Evolutionary conservation across 2,329 filamentous ascomycete genomes (phyloP).

Genomic region (Anisogramma anomala): DNA sequence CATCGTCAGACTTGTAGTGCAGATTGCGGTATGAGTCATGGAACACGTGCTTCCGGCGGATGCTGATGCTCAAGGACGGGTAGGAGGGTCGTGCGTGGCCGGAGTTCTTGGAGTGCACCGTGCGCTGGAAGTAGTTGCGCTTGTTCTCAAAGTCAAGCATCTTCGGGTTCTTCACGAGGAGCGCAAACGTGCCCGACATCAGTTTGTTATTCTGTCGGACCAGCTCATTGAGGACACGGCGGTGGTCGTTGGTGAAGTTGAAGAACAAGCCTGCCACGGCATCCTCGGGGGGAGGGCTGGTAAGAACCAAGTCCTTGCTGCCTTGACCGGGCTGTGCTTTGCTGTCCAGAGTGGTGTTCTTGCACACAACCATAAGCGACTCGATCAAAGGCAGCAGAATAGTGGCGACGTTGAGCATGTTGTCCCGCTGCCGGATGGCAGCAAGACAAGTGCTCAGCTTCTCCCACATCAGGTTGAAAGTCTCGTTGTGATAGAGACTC

Average conservation of each 20-base stretch:
- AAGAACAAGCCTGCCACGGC: conserved; percentile 89
- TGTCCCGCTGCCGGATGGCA: conserved; percentile 81
- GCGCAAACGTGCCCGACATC: conserved; percentile 95
- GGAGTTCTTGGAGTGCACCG: conserved; percentile 62
- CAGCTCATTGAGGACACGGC: conserved; percentile 94
- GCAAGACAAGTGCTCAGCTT: conserved; percentile 81
- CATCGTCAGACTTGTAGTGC: conserved; percentile 90
- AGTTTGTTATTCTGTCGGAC: conserved; percentile 94
- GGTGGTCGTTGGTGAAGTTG: conserved; percentile 92
- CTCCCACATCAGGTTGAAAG: conserved; percentile 83
- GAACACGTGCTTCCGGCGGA: conserved; percentile 93
- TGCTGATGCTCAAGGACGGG: conserved; percentile 69
- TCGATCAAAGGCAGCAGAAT: conserved; percentile 92
- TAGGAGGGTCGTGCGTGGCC: conserved; percentile 56
- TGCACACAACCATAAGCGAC: conserved; percentile 97
- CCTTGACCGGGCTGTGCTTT: conserved; percentile 33
- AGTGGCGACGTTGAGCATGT: conserved; percentile 93
- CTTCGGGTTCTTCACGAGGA: conserved; percentile 96
- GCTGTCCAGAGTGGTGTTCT: conserved; percentile 80
- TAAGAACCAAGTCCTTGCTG: conserved; percentile 57
- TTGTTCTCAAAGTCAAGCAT: conserved; percentile 99
- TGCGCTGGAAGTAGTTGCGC: conserved; percentile 95
- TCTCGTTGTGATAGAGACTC: conserved; percentile 79
- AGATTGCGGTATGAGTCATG: conserved; percentile 96
- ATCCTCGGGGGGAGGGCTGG: conserved; percentile 67